These are phyloP conservation scores for Neodidymelliopsis sp. DNA, from an alignment of 2,329 filamentous ascomycete species.

Conservation along the genomic window DNA sequence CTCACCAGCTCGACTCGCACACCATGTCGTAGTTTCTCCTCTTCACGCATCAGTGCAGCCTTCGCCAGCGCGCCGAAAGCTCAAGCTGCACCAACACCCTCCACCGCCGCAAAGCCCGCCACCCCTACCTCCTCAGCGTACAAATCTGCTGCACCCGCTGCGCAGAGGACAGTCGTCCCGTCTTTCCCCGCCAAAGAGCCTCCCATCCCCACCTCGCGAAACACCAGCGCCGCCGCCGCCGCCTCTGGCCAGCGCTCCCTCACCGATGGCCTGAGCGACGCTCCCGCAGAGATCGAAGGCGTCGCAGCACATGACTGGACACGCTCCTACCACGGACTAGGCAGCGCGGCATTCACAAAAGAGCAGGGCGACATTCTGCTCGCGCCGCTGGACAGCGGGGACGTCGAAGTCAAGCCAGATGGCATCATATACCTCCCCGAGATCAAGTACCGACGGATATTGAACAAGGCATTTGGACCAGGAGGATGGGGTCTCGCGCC, in stretches of 20 bases:
- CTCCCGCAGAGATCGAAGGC: slow-evolving; percentile 59
- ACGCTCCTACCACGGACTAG: slow-evolving; percentile 81
- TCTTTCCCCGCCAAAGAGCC: slow-evolving; percentile 42
- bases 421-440: slow-evolving; percentile 96
- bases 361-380: slow-evolving; percentile 75
- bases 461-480: slow-evolving; percentile 91
- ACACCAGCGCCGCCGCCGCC: slow-evolving; percentile 34
- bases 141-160: slow-evolving; percentile 11
- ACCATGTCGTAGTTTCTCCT: slow-evolving; percentile 31
- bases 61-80: slow-evolving; percentile 33
- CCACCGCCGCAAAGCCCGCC: slow-evolving; percentile 25
- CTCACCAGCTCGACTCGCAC: slow-evolving; percentile 25
- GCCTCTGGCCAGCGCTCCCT: slow-evolving; percentile 50
- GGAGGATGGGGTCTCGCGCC: slow-evolving; percentile 96
- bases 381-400: slow-evolving; percentile 70
- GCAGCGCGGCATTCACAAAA: slow-evolving; percentile 71
- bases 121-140: slow-evolving; percentile 16
- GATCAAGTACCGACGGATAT: slow-evolving; percentile 93
- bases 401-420: slow-evolving; percentile 97
- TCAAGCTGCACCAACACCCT: slow-evolving; percentile 21
- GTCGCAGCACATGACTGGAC: slow-evolving; percentile 77
- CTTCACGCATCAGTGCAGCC: slow-evolving; percentile 31
- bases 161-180: slow-evolving; percentile 39
- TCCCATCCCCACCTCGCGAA: slow-evolving; percentile 44
- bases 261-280: slow-evolving; percentile 57